Percentiles rank a stretch among this genome's conserved stretches.
Conservation (phyloP, 2,329 filamentous ascomycete species). For the Rutstroemia sp. region DNA sequence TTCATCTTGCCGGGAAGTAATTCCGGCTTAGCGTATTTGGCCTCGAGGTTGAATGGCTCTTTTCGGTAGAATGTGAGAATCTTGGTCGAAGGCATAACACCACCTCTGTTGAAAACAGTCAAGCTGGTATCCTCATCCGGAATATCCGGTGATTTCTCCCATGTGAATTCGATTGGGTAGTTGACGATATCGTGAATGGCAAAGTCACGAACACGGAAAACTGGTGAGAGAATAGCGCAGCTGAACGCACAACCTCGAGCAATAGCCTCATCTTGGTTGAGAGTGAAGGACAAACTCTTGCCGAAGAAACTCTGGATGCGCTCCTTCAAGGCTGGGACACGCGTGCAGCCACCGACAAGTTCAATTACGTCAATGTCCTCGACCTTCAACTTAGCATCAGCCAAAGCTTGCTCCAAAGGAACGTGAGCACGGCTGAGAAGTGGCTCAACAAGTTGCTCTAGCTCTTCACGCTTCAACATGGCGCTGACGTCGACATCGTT, state of each 20-base stretch:
- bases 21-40: slow-evolving; percentile 83
- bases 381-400: slow-evolving; percentile 82
- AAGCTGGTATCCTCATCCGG: slow-evolving; percentile 96
- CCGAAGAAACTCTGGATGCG: slow-evolving; percentile 84
- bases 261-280: slow-evolving; percentile 97
- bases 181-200: slow-evolving; percentile 94
- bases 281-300: slow-evolving; percentile 88
- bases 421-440: slow-evolving; percentile 64
- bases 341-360: slow-evolving; percentile 89
- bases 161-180: slow-evolving; percentile 97
- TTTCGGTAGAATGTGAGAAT: slow-evolving; percentile 99
- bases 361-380: slow-evolving; percentile 93
- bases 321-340: slow-evolving; percentile 89
- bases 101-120: slow-evolving; percentile 95
- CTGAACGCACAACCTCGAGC: slow-evolving; percentile 94
- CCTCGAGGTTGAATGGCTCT: slow-evolving; percentile 93
- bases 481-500: slow-evolving; percentile 88
- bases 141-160: slow-evolving; percentile 98
- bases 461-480: slow-evolving; percentile 88
- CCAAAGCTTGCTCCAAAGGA: slow-evolving; percentile 84
- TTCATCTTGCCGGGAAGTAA: slow-evolving; percentile 80
- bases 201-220: slow-evolving; percentile 98
- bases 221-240: slow-evolving; percentile 93
- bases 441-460: slow-evolving; percentile 84
- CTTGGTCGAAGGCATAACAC: slow-evolving; percentile 96